phyloP scores from a whole-genome alignment of 331 rosid genomes.

The Rosa hybrid region DNA sequence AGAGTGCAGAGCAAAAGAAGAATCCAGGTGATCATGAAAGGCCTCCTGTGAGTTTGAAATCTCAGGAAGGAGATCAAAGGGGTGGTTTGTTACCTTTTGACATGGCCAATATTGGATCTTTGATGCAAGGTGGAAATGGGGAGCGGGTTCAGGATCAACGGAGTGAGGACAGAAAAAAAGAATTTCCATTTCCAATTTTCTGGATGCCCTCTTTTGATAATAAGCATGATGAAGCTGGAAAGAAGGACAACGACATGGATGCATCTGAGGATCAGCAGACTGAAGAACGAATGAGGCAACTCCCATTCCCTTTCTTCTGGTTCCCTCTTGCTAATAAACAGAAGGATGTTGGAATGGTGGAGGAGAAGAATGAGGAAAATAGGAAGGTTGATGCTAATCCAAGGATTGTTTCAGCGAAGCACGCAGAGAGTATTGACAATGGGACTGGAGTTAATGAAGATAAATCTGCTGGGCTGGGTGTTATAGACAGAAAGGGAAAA shows the following conservation, averaged over 20 bases:
- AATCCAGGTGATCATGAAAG: neutral
- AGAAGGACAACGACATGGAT: slow-evolving; percentile 19
- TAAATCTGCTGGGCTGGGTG: neutral
- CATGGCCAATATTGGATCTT: slow-evolving; percentile 17
- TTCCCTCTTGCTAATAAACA: slow-evolving; percentile 39
- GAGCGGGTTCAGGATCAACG: slow-evolving; percentile 9
- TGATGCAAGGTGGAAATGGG: slow-evolving; percentile 29
- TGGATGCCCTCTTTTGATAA: slow-evolving; percentile 37
- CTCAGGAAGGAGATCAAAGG: slow-evolving; percentile 36
- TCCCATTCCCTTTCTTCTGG: slow-evolving; percentile 59
- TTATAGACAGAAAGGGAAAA: slow-evolving; percentile 7
- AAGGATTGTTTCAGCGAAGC: slow-evolving; percentile 32
- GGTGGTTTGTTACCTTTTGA: slow-evolving; percentile 55
- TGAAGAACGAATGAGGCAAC: slow-evolving; percentile 29
- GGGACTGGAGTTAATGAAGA: slow-evolving; percentile 10
- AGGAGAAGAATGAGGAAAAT: slow-evolving; percentile 23
- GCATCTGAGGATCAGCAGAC: slow-evolving; percentile 20
- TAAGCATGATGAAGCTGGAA: slow-evolving; percentile 38
- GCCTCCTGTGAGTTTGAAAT: slow-evolving; percentile 15
- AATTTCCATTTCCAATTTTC: slow-evolving; percentile 26
- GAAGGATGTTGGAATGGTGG: slow-evolving; percentile 27
- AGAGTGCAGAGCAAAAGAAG: slow-evolving; percentile 31
- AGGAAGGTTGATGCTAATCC: slow-evolving; percentile 12
- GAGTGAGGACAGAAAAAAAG: slow-evolving; percentile 21
- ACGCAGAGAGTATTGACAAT: slow-evolving; percentile 21